A percentile compares a stretch with the other conserved stretches of the same genome.
Conservation (phyloP, 2,329 filamentous ascomycete genomes). For the Cephalotrichum gorgonifer region DNA sequence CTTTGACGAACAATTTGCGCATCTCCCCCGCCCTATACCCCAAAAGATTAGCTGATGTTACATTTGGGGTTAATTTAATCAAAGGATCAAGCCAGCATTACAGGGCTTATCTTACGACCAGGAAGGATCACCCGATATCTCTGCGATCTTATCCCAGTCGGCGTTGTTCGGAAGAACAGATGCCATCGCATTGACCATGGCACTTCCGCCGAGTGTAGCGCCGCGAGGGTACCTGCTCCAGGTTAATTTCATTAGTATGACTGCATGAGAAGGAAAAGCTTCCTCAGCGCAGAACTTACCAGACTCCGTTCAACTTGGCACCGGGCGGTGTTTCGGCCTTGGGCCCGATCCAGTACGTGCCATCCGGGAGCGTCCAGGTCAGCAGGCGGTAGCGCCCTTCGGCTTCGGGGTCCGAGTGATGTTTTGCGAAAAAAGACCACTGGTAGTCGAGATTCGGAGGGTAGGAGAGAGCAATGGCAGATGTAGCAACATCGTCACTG, state of each 20-base stretch:
- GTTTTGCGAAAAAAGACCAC: constrained; percentile 54
- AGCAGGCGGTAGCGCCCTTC: constrained; percentile 41
- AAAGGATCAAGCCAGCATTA: too few relatives aligned
- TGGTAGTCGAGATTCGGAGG: too few relatives aligned
- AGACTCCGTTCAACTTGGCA: constrained; percentile 26
- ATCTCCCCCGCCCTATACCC: constrained; percentile 20
- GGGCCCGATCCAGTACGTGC: constrained; percentile 17
- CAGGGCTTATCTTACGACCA: constrained; percentile 19
- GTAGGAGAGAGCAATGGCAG: too few relatives aligned
- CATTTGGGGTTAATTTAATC: too few relatives aligned
- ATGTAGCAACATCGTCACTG: not conserved
- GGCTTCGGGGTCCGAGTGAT: constrained; percentile 38
- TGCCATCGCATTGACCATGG: constrained; percentile 24
- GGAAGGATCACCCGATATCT: constrained; percentile 28
- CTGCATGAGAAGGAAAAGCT: too few relatives aligned
- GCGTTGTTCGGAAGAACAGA: constrained; percentile 26
- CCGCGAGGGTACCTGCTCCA: constrained; percentile 13
- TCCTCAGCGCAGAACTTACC: constrained; percentile 2
- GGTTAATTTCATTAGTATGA: too few relatives aligned
- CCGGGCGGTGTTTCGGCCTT: constrained; percentile 10
- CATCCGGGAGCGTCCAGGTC: constrained; percentile 23
- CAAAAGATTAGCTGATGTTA: not conserved
- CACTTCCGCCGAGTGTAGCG: constrained; percentile 15
- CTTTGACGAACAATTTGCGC: constrained; percentile 25
- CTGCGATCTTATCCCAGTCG: constrained; percentile 29